Evolutionary conservation across 176 grass and related monocot genomes (phyloP).

Genomic region (Oryza australiensis): DNA sequence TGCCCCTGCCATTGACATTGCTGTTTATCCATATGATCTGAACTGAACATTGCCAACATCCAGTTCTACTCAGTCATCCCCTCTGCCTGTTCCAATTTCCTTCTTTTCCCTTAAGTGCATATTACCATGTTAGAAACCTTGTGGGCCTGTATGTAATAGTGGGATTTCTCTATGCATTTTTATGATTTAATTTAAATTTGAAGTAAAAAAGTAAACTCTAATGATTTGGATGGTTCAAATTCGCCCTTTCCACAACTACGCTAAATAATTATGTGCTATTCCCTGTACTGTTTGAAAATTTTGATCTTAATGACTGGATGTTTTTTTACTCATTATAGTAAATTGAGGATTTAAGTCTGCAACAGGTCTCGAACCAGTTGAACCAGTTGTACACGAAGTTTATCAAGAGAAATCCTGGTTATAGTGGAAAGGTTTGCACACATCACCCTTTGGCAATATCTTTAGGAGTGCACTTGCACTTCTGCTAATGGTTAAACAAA

Average conservation of each 20-base stretch:
- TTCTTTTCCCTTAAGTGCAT: background rate
- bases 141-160: background rate
- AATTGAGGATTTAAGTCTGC: conserved; percentile 25
- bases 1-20: background rate
- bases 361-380: conserved; percentile 90
- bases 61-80: background rate
- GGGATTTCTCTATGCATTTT: background rate
- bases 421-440: conserved; percentile 78
- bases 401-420: conserved; percentile 95
- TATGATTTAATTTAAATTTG: background rate
- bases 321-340: conserved; percentile 11
- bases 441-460: background rate
- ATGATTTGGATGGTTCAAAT: background rate
- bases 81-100: background rate
- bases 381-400: conserved; percentile 90
- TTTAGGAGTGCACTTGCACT: background rate
- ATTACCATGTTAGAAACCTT: background rate
- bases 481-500: background rate
- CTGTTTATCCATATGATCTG: background rate
- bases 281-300: background rate
- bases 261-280: background rate
- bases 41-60: background rate
- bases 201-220: background rate
- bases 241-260: background rate
- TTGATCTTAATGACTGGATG: background rate